A percentile compares a stretch with the other conserved stretches of the same genome.
phyloP scores from a whole-genome alignment of 176 grass and related monocot genomes.

The Carex pumila region DNA sequence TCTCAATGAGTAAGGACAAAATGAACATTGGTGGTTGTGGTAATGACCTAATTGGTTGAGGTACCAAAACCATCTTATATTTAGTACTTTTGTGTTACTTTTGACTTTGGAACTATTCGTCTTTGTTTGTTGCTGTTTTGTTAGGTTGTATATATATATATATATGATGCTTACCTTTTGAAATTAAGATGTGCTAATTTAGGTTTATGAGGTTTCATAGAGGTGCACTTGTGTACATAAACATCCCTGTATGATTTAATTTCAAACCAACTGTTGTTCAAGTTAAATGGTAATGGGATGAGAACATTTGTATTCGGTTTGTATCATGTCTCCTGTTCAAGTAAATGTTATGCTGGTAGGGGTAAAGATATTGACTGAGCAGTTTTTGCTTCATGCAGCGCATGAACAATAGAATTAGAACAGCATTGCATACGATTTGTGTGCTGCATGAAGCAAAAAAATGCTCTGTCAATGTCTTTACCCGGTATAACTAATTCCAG shows the following conservation, averaged over 20 bases:
- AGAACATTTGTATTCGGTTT: neutral
- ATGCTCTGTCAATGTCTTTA: too few species aligned
- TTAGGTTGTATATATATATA: neutral
- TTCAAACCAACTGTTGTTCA: neutral
- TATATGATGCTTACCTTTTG: neutral
- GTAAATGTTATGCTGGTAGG: too few species aligned
- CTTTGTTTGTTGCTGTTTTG: neutral
- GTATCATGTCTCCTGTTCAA: neutral
- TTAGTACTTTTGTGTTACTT: neutral
- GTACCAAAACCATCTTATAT: neutral
- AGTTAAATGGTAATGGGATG: neutral
- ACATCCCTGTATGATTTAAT: neutral
- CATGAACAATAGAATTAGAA: too few species aligned
- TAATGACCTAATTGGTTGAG: neutral
- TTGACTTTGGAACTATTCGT: neutral
- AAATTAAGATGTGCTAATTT: neutral
- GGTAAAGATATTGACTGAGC: too few species aligned
- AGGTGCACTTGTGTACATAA: neutral
- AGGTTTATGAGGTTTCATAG: neutral
- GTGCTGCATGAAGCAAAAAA: too few species aligned
- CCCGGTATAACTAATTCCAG: too few species aligned
- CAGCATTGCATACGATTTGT: too few species aligned
- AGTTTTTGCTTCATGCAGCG: too few species aligned
- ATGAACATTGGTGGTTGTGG: neutral
- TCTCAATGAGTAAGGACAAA: neutral